phyloP scores from a whole-genome alignment of 1,284 basidiomycete species.

The Ustanciosporium gigantosporum region DNA sequence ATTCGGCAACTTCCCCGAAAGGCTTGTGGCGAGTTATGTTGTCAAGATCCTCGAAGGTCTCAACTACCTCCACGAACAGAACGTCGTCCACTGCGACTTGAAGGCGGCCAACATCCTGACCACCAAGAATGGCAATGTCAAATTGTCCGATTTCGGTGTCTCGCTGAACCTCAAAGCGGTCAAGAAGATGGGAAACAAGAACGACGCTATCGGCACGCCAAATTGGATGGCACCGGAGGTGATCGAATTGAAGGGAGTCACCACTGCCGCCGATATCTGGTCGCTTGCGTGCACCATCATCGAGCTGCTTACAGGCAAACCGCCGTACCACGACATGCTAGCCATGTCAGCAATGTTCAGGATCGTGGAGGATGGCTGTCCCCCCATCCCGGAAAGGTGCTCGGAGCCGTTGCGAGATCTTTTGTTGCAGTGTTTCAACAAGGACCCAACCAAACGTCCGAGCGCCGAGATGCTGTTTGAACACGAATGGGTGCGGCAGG shows the following conservation, averaged over 20 bases:
- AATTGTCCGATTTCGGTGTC: slow-evolving; percentile 67
- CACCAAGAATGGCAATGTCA: slow-evolving; percentile 66
- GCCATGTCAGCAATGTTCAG: slow-evolving; percentile 73
- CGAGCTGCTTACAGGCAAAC: slow-evolving; percentile 85
- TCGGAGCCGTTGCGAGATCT: slow-evolving; percentile 77
- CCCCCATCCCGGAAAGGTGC: slow-evolving; percentile 78
- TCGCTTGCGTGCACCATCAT: slow-evolving; percentile 90
- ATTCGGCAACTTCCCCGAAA: slow-evolving; percentile 85
- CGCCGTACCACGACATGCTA: slow-evolving; percentile 76
- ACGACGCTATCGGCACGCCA: slow-evolving; percentile 79
- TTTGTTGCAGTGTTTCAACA: slow-evolving; percentile 80
- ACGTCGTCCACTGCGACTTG: slow-evolving; percentile 67
- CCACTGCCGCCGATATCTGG: slow-evolving; percentile 74
- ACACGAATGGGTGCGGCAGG: slow-evolving; percentile 83
- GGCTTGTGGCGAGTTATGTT: slow-evolving; percentile 90
- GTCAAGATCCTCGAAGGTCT: slow-evolving; percentile 85
- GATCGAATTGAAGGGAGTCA: slow-evolving; percentile 73
- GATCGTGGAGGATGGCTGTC: slow-evolving; percentile 87
- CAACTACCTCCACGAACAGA: slow-evolving; percentile 92
- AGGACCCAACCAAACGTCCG: slow-evolving; percentile 78
- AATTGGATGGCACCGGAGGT: slow-evolving; percentile 98
- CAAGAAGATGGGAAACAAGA: slow-evolving; percentile 73
- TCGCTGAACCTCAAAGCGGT: slow-evolving; percentile 56
- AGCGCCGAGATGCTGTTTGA: slow-evolving; percentile 81
- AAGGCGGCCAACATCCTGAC: slow-evolving; percentile 68